Percentiles rank a stretch among this genome's conserved stretches.
These are phyloP conservation scores for Bipolaris sorokiniana DNA, from an alignment of 2,329 filamentous ascomycete genomes.

Conservation along the genomic window DNA sequence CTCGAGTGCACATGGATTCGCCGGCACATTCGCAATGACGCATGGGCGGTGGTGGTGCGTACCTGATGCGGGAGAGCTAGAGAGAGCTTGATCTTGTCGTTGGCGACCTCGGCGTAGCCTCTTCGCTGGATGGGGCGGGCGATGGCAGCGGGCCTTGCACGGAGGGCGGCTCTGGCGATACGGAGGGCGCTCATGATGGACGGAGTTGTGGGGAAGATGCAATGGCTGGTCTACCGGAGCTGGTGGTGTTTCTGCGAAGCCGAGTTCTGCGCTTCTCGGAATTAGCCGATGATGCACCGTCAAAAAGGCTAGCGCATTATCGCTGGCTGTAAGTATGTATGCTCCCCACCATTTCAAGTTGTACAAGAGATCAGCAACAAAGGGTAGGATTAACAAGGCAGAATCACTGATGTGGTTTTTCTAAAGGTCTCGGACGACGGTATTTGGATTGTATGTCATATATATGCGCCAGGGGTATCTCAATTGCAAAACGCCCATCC, in stretches of 20 bases:
- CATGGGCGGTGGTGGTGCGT: slow-evolving; percentile 53
- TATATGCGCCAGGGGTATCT: slow-evolving; percentile 34
- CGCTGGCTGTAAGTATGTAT: not conserved
- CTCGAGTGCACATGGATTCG: not conserved
- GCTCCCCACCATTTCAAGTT: not conserved
- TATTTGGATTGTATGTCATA: not conserved
- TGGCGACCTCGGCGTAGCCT: slow-evolving; percentile 73
- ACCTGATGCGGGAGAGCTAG: slow-evolving; percentile 98
- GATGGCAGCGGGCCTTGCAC: slow-evolving; percentile 76
- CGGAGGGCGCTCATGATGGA: slow-evolving; percentile 88
- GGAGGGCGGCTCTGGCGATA: slow-evolving; percentile 86
- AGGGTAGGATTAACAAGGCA: not conserved
- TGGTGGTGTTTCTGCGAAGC: slow-evolving; percentile 35
- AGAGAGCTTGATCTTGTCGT: slow-evolving; percentile 88
- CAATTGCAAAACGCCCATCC: slow-evolving; percentile 34
- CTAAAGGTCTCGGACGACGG: not conserved
- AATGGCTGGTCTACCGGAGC: slow-evolving; percentile 46
- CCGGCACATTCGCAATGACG: slow-evolving; percentile 7
- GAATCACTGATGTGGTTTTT: not conserved
- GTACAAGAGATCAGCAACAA: not conserved
- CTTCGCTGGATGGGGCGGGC: slow-evolving; percentile 80
- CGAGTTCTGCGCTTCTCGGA: slow-evolving; percentile 37
- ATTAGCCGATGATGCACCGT: slow-evolving; percentile 24
- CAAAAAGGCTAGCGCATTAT: slow-evolving; percentile 6
- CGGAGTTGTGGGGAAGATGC: slow-evolving; percentile 45